These are phyloP conservation scores for Francoa sonchifolia DNA, from an alignment of 441 rosid genomes.

Conservation along the genomic window DNA sequence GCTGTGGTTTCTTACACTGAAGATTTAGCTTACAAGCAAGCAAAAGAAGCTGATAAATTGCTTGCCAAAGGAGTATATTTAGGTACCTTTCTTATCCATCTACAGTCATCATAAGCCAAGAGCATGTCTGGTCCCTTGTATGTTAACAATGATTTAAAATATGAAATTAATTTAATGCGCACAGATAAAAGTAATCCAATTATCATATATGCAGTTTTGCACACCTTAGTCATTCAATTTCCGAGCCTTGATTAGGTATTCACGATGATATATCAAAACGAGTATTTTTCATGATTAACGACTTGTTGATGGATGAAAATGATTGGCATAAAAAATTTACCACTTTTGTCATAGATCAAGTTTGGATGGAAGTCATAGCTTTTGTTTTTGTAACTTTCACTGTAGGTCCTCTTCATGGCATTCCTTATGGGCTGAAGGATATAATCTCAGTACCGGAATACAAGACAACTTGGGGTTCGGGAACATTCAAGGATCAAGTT, in stretches of 20 bases:
- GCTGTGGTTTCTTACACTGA: conserved; percentile 70
- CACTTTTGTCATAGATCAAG: too few species aligned
- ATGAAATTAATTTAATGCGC: too few species aligned
- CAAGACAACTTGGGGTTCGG: conserved; percentile 86
- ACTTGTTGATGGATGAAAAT: too few species aligned
- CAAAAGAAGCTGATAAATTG: conserved; percentile 69
- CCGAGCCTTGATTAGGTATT: too few species aligned
- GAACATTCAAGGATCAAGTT: conserved; percentile 56
- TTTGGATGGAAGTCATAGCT: too few species aligned
- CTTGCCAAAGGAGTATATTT: conserved; percentile 67
- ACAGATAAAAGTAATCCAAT: too few species aligned
- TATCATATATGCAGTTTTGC: too few species aligned
- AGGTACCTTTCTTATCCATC: conserved; percentile 25
- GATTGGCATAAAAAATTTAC: too few species aligned
- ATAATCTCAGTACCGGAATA: conserved; percentile 59
- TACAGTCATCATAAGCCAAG: neutral
- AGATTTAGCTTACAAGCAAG: conserved; percentile 69
- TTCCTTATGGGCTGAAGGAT: conserved; percentile 85
- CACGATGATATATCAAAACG: too few species aligned
- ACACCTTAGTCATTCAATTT: too few species aligned
- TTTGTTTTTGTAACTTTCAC: neutral
- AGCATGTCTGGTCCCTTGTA: neutral
- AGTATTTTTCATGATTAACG: too few species aligned
- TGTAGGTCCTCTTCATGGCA: conserved; percentile 84
- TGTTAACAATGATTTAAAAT: neutral